phyloP scores from a whole-genome alignment of 1,139 yeast species.

The Debaryomyces udenii region DNA sequence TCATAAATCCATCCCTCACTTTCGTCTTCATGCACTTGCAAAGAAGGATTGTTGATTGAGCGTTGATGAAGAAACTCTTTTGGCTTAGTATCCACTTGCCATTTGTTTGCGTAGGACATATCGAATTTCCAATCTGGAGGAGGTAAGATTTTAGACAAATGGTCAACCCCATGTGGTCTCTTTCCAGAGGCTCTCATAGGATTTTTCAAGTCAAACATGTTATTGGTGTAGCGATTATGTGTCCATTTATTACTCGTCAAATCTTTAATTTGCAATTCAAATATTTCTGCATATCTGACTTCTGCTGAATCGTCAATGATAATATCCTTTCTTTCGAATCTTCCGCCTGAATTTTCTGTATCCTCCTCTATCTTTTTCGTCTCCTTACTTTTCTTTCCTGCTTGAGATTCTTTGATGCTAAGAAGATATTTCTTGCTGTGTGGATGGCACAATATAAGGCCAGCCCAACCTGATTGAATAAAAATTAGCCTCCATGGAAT shows the following conservation, averaged over 20 bases:
- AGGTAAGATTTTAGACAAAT: conserved; percentile 59
- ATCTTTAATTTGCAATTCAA: conserved; percentile 71
- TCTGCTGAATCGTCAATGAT: conserved; percentile 73
- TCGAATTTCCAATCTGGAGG: conserved; percentile 80
- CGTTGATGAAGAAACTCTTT: conserved; percentile 55
- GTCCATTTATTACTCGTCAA: conserved; percentile 64
- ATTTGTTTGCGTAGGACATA: conserved; percentile 52
- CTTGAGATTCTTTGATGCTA: conserved; percentile 14
- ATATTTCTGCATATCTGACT: conserved; percentile 65
- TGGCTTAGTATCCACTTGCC: conserved; percentile 67
- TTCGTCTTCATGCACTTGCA: conserved; percentile 39
- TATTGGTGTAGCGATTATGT: conserved; percentile 35
- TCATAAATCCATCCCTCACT: conserved; percentile 50
- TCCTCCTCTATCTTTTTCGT: conserved; percentile 11
- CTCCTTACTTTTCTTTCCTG: conserved; percentile 14
- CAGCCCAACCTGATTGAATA: conserved; percentile 59
- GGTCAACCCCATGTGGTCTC: conserved; percentile 65
- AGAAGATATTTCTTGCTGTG: conserved; percentile 41
- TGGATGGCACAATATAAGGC: conserved; percentile 58
- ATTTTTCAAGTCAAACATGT: conserved; percentile 56
- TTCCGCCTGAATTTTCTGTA: conserved; percentile 3
- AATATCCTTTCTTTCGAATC: conserved; percentile 50
- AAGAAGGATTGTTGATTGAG: conserved; percentile 28
- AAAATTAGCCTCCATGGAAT: conserved; percentile 69
- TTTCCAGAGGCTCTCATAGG: conserved; percentile 56